Conservation (phyloP, 257 asterid species). For the Mitragyna speciosa region DNA sequence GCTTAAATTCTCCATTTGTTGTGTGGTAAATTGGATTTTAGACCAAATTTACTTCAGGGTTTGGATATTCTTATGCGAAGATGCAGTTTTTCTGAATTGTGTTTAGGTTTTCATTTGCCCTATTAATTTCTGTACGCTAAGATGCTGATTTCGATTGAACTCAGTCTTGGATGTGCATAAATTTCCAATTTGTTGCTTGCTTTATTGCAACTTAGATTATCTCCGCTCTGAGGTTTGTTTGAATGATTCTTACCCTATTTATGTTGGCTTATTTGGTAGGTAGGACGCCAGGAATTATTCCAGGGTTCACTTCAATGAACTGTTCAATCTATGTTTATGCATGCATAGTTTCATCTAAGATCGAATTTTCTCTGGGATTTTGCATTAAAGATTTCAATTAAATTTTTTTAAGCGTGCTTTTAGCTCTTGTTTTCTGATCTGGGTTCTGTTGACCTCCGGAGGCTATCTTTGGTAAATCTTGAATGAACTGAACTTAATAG, state of each 20-base stretch:
- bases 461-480: neutral
- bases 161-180: neutral
- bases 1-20: neutral
- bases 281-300: too few species aligned
- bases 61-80: neutral
- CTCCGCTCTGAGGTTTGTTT: neutral
- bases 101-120: neutral
- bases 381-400: neutral
- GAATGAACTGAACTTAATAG: neutral
- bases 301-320: neutral
- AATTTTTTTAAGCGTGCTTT: neutral
- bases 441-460: neutral
- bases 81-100: neutral
- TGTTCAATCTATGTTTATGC: neutral
- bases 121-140: neutral
- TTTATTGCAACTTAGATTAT: neutral
- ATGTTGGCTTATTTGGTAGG: neutral
- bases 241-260: too few species aligned
- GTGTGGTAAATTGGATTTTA: neutral
- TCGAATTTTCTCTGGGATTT: neutral
- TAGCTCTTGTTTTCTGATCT: neutral
- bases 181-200: neutral
- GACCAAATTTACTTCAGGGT: constrained; percentile 8
- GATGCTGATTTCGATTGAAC: neutral
- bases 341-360: neutral